Evolutionary conservation across 345 rosid genomes (phyloP), one percentile per base, ranked within the genome.

Genomic region (Melaleuca alternifolia): DNA sequence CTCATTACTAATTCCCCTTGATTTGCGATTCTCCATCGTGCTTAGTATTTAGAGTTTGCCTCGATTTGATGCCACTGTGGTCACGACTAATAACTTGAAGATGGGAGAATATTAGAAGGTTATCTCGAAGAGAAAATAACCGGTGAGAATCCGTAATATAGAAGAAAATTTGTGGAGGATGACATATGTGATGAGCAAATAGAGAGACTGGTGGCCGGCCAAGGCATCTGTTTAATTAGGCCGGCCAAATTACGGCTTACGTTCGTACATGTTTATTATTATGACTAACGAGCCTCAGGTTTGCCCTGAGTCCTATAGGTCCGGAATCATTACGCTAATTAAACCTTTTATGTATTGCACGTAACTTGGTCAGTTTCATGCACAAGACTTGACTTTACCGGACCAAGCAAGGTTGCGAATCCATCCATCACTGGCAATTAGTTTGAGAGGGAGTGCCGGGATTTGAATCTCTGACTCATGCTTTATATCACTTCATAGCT

Each of bases 1-100:
- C 94, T 94, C 96, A 92, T 92, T 3, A 50, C 52, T 52, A 53
- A 62, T 33, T 10, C n/a, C 21, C 57, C 48, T 83, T 11, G 57
- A 26, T 53, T 30, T 83, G 6, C 15, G 85, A 54, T 51, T 41
- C 61, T 21, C 37, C 13, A 7, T 37, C 48, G 13, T 41, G 81
- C 37, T 71, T 71, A 5, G 26, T 37, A 11, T 20, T 71, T 71
- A 71, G 48, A 71, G 48, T 37, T 71, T 18, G 81, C 81, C 48
- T 37, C 26, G 4, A 10, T 13, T 37, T 37, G 26, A 71, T 71
- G 20, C 48, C 11, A 1, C 26, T 37, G 8, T n/a, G 26, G 2
- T 21, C 6, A 6, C 2, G 26, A 37, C 37, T 26, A 41, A 10
- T 0, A 33, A 71, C 21, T 4, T 10, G 54, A 52, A 15, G 54